Percentiles rank a stretch among this genome's conserved stretches.
Conservation (phyloP, 2,329 filamentous ascomycete genomes). For the Hypoxylon sp. region DNA sequence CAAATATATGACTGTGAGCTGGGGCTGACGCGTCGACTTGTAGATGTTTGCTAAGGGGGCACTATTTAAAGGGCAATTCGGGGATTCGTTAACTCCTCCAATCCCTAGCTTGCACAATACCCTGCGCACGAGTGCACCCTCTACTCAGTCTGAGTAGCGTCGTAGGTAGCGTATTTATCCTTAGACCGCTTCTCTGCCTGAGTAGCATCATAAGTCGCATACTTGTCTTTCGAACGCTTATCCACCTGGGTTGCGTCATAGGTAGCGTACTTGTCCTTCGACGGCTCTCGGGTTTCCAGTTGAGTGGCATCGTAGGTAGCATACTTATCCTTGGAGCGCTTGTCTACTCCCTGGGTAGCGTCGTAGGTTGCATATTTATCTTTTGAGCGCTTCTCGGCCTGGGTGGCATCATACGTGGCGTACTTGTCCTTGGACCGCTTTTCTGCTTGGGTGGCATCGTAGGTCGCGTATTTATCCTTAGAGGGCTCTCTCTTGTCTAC, state of each 20-base stretch:
- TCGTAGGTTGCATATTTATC: constrained; percentile 12
- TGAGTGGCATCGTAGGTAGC: constrained; percentile 2
- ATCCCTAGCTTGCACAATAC: background rate
- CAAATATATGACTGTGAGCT: background rate
- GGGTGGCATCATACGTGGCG: constrained; percentile 1
- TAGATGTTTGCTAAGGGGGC: background rate
- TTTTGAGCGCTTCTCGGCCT: constrained; percentile 2
- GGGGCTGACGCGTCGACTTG: background rate
- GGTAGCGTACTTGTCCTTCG: constrained; percentile 1
- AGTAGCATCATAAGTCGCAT: constrained; percentile 13
- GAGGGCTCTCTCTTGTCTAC: constrained; percentile 10
- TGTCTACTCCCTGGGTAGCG: background rate
- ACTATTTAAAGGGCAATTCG: background rate
- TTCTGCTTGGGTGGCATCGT: background rate
- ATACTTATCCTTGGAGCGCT: constrained; percentile 11
- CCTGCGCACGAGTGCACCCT: background rate
- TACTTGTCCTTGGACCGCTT: constrained; percentile 11
- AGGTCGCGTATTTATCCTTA: constrained; percentile 10
- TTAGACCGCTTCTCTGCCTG: constrained; percentile 1
- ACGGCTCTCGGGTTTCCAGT: background rate
- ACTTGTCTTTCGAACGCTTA: constrained; percentile 4
- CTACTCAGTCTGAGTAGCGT: constrained; percentile 11
- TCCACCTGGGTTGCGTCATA: constrained; percentile 1
- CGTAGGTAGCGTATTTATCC: background rate
- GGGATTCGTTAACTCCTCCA: background rate